Conservation (phyloP, 495 filamentous ascomycete genomes). For the Massariosphaeria phaeospora region DNA sequence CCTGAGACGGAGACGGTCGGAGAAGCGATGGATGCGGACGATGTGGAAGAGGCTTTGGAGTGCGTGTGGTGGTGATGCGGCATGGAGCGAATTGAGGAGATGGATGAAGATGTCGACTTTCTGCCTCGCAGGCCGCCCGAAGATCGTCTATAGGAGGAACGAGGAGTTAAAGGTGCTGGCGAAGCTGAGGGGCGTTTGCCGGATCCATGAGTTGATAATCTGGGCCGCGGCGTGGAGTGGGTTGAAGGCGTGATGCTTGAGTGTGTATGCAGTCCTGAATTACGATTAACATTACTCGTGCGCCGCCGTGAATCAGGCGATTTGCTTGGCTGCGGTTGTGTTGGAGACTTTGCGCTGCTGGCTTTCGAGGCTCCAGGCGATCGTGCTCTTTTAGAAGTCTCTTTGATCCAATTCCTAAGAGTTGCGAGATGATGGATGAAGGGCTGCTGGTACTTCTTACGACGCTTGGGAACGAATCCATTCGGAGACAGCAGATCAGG, state of each 20-base stretch:
- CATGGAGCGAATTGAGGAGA: constrained; percentile 87
- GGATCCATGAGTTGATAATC: constrained; percentile 44
- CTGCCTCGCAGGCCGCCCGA: constrained; percentile 76
- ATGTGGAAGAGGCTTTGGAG: constrained; percentile 90
- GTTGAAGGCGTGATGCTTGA: constrained; percentile 35
- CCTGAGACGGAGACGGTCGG: constrained; percentile 48
- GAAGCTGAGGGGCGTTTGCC: constrained; percentile 84
- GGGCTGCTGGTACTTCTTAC: constrained; percentile 61
- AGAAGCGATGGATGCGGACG: constrained; percentile 68
- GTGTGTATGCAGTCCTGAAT: constrained; percentile 16
- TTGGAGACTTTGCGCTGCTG: constrained; percentile 40
- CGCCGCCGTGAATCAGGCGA: constrained; percentile 27
- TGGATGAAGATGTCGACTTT: constrained; percentile 93
- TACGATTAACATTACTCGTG: constrained; percentile 25
- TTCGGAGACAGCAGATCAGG: constrained; percentile 57
- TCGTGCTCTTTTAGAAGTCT: constrained; percentile 67
- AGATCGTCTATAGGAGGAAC: constrained; percentile 71
- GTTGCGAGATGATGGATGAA: constrained; percentile 74
- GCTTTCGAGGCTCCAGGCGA: constrained; percentile 53
- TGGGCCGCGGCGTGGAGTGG: constrained; percentile 30
- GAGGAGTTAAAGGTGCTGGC: constrained; percentile 81
- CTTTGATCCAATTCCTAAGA: constrained; percentile 83
- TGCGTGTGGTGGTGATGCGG: constrained; percentile 76
- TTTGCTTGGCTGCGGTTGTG: constrained; percentile 20
- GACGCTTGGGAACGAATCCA: constrained; percentile 50